Percentiles rank a stretch among this genome's conserved stretches.
These are phyloP conservation scores for Vitis riparia DNA, from an alignment of 164 flowering plant genomes.

Conservation along the genomic window DNA sequence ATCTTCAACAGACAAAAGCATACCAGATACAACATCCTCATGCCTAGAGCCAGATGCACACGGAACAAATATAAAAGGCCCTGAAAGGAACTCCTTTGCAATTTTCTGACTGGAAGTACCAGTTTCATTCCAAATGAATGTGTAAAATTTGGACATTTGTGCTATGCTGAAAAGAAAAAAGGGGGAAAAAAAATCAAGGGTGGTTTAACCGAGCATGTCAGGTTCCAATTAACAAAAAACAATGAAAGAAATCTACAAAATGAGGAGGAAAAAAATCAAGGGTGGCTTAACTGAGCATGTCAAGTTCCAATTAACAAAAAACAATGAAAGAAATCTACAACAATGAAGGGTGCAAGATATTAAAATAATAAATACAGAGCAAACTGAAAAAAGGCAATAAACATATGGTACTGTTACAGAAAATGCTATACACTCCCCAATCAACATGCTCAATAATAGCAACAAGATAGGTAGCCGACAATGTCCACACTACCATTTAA, in stretches of 20 bases:
- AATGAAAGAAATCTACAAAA: background rate
- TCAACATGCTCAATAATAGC: too few relatives aligned
- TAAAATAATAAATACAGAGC: background rate
- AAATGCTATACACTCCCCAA: background rate
- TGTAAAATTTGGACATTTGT: conserved; percentile 83
- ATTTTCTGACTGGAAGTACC: conserved; percentile 38
- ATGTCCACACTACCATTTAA: too few relatives aligned
- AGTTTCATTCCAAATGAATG: conserved; percentile 67
- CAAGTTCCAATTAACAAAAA: background rate
- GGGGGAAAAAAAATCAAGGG: background rate
- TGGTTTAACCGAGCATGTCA: background rate
- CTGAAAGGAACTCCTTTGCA: conserved; percentile 39
- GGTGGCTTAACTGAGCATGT: background rate
- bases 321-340: background rate
- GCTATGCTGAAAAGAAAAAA: conserved; percentile 51
- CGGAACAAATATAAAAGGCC: conserved; percentile 83
- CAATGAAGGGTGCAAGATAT: background rate
- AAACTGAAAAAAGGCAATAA: background rate
- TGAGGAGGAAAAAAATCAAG: background rate
- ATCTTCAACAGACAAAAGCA: conserved; percentile 55
- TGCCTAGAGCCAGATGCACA: conserved; percentile 25
- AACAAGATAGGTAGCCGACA: too few relatives aligned
- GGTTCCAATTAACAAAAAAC: background rate
- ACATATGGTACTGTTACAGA: background rate
- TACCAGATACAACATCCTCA: conserved; percentile 65